These are phyloP conservation scores for Mycena amicta DNA, from an alignment of 768 basidiomycete genomes.

Conservation along the genomic window DNA sequence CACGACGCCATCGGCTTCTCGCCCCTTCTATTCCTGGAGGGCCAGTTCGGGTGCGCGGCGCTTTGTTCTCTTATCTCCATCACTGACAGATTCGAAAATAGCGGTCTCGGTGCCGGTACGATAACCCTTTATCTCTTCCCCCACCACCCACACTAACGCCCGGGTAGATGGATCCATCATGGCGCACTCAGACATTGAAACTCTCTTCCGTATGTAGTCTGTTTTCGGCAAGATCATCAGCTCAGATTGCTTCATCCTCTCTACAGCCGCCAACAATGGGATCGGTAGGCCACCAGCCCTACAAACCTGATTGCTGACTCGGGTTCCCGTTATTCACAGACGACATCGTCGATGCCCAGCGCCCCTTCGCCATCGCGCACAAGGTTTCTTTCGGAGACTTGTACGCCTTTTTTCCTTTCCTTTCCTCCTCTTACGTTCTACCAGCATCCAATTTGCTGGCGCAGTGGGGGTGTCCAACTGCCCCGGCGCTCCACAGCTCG, in stretches of 20 bases:
- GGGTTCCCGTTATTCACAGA: too few species aligned
- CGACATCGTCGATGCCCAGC: constrained; percentile 35
- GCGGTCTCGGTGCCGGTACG: constrained; percentile 27
- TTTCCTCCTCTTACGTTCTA: too few species aligned
- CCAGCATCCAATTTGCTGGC: constrained; percentile 36
- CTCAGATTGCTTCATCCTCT: not conserved
- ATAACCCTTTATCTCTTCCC: not conserved
- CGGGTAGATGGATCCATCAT: constrained; percentile 29
- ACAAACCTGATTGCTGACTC: too few species aligned
- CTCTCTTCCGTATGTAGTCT: constrained; percentile 24
- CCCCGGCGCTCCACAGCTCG: constrained; percentile 40
- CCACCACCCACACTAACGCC: not conserved
- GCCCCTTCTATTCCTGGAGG: constrained; percentile 20
- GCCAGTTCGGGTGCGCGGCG: constrained; percentile 27
- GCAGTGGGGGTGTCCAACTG: constrained; percentile 40
- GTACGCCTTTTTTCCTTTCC: too few species aligned
- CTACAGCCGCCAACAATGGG: constrained; percentile 27
- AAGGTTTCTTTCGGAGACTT: constrained; percentile 40
- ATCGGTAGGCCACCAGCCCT: constrained; percentile 25
- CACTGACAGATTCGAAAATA: not conserved
- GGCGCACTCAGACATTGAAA: constrained; percentile 27
- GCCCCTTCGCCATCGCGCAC: constrained; percentile 32
- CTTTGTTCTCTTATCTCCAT: not conserved
- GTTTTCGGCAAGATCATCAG: too few species aligned
- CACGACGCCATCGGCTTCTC: constrained; percentile 39